Evolutionary conservation across 2,329 filamentous ascomycete species (phyloP), one percentile per base, ranked within the genome.

Genomic region (Cladosporium sphaerospermum): DNA sequence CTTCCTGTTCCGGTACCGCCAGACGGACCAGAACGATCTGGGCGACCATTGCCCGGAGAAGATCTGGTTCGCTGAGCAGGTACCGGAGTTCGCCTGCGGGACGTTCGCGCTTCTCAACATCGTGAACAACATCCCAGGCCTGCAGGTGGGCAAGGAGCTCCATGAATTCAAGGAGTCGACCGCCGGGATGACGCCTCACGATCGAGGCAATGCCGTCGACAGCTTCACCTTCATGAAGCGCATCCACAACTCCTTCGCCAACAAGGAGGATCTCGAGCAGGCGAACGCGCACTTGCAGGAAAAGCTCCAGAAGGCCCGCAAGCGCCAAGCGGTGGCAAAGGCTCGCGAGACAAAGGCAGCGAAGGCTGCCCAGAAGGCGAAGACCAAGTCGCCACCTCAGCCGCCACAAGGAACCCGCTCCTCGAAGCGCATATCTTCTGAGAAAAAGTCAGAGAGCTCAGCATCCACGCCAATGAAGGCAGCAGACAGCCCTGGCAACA

Each of bases 61-160:
- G 31, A 75, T 97, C 14, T 99, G 93, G 92, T 97, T 96, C 68
- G 90, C 91, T 28, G 96, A 96, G 64, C 92, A 92, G 85, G 89
- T 88, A 1, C 85, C 83, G 0, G 78, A 81, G 52, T 95, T 95
- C 69, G 86, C 89, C 23, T 99, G 93, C 70, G 93, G 89, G 16
- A 93, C 89, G n/a, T 82, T 96, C 43, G 90, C 93, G 3, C 76
- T 97, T 59, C 79, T 96, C 61, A 97, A 97, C 63, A 95, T 96
- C 56, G 75, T 96, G 64, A 95, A 96, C 81, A 97, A 97, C 65
- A 78, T 84, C 19, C 73, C 81, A 0, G 75, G 74, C 0, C 70
- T 89, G 3, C 72, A 82, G 9, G 77, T 96, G 5, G 89, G 90
- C 3, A 71, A 81, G n/a, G 76, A 84, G 55, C 77, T 97, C 1